phyloP scores from a whole-genome alignment of 1,139 yeast species.

The Magnusiomyces ingens region DNA sequence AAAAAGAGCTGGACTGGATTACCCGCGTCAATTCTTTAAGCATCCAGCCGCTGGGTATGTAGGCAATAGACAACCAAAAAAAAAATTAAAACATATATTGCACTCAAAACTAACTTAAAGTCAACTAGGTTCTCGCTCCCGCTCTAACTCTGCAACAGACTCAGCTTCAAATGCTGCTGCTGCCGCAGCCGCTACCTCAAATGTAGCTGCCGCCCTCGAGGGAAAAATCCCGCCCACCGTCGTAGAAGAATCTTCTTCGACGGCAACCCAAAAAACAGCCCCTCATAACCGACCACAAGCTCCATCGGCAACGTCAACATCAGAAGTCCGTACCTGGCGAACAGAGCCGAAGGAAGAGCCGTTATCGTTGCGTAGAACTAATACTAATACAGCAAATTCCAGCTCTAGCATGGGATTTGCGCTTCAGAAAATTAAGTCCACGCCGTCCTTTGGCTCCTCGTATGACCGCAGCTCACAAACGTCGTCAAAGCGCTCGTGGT shows the following conservation, averaged over 20 bases:
- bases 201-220: neutral
- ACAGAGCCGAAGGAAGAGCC: conserved; percentile 14
- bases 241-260: conserved; percentile 2
- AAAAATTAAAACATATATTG: neutral
- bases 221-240: neutral
- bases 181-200: conserved; percentile 6
- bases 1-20: conserved; percentile 15
- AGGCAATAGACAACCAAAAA: neutral
- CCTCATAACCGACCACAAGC: conserved; percentile 13
- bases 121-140: conserved; percentile 18
- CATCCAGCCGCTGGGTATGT: conserved; percentile 9
- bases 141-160: conserved; percentile 3
- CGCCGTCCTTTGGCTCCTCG: neutral
- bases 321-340: conserved; percentile 32
- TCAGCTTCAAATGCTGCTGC: conserved; percentile 9
- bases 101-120: neutral
- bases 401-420: conserved; percentile 2
- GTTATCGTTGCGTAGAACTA: neutral
- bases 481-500: conserved; percentile 2
- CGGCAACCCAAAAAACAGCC: conserved; percentile 26
- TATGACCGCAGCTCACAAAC: neutral
- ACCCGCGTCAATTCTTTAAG: conserved; percentile 12
- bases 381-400: neutral
- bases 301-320: conserved; percentile 13
- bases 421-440: conserved; percentile 3